phyloP scores from a whole-genome alignment of 345 rosid species.

The Salix koriyanagi region DNA sequence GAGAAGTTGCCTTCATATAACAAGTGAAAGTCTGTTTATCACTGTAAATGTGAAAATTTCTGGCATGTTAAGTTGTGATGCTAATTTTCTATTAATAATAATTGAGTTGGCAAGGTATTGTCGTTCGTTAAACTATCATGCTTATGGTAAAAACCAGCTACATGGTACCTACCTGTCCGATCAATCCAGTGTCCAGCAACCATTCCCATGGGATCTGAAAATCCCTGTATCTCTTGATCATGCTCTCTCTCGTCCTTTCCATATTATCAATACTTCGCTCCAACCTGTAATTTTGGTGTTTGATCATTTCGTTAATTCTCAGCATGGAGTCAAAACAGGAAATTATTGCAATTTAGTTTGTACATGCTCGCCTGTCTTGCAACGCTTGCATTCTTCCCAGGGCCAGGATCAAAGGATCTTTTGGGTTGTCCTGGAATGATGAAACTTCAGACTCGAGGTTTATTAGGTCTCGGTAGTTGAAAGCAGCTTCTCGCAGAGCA shows the following conservation, averaged over 20 bases:
- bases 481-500: constrained; percentile 82
- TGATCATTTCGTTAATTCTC: constrained; percentile 22
- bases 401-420: constrained; percentile 43
- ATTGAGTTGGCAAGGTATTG: constrained; percentile 5
- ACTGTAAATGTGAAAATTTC: background rate
- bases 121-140: background rate
- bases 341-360: constrained; percentile 25
- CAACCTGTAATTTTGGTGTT: constrained; percentile 50
- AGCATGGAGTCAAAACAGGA: constrained; percentile 3
- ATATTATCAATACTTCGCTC: constrained; percentile 56
- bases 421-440: constrained; percentile 56
- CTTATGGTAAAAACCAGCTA: constrained; percentile 17
- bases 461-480: constrained; percentile 56
- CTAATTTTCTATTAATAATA: background rate
- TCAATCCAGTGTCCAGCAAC: constrained; percentile 72
- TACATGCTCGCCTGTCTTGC: constrained; percentile 98
- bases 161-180: constrained; percentile 69
- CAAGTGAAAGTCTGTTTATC: background rate
- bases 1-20: background rate
- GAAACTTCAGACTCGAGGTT: constrained; percentile 58
- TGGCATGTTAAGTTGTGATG: background rate
- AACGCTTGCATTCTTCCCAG: constrained; percentile 59
- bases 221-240: constrained; percentile 67
- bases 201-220: constrained; percentile 92
- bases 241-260: constrained; percentile 62